Percentiles rank a stretch among this genome's conserved stretches.
phyloP scores from a whole-genome alignment of 1,284 basidiomycete genomes.

The Cryptococcus floricola region DNA sequence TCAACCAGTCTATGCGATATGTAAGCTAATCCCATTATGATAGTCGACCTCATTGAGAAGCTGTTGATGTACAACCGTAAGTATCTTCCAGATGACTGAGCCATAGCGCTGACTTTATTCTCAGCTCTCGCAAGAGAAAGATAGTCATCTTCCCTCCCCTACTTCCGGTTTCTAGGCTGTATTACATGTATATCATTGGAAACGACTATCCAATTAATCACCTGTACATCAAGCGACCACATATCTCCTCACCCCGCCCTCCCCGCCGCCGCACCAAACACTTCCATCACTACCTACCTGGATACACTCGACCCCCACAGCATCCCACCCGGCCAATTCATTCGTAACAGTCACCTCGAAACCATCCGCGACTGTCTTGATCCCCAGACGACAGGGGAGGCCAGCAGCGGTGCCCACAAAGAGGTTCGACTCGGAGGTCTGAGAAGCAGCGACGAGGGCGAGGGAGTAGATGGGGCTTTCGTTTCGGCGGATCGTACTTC shows the following conservation, averaged over 20 bases:
- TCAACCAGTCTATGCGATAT: not conserved
- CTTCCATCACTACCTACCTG: constrained; percentile 24
- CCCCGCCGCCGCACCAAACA: constrained; percentile 43
- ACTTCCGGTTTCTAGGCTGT: constrained; percentile 1
- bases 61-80: constrained; percentile 91
- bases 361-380: not conserved
- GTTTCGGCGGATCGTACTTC: constrained; percentile 54
- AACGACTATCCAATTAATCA: not conserved
- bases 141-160: constrained; percentile 1
- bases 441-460: constrained; percentile 21
- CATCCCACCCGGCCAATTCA: constrained; percentile 48
- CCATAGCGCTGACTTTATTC: not conserved
- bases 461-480: constrained; percentile 59
- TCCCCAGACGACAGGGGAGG: constrained; percentile 32
- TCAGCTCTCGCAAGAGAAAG: constrained; percentile 17
- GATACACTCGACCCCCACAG: constrained; percentile 38
- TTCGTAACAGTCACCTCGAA: constrained; percentile 25
- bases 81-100: constrained; percentile 44
- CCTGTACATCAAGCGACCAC: not conserved
- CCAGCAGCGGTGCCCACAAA: constrained; percentile 43
- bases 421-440: constrained; percentile 21
- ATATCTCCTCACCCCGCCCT: constrained; percentile 38
- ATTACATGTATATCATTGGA: constrained; percentile 1
- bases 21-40: constrained; percentile 1
- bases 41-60: constrained; percentile 85